A percentile compares a stretch with the other conserved stretches of the same genome.
Conservation (phyloP, 1,284 basidiomycete species). For the Athelia sp. region DNA sequence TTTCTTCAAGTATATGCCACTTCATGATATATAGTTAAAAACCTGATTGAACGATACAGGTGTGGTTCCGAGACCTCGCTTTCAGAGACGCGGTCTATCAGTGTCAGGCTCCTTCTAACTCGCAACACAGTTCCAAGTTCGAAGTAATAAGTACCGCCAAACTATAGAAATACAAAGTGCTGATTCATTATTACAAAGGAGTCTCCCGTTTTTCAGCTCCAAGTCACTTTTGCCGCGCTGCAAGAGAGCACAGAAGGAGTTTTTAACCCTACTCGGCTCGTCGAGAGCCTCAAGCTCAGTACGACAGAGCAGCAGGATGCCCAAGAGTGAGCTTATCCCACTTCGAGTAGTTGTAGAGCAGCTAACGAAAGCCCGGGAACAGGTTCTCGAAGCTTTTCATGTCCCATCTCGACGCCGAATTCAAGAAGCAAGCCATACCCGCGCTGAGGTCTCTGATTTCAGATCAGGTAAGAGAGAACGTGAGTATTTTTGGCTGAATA, state of each 20-base stretch:
- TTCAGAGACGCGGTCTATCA: slow-evolving; percentile 57
- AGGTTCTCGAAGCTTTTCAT: slow-evolving; percentile 95
- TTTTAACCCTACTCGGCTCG: slow-evolving; percentile 79
- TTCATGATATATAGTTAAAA: background rate
- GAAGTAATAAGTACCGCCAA: slow-evolving; percentile 38
- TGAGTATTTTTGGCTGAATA: too few relatives aligned
- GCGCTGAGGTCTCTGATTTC: slow-evolving; percentile 61
- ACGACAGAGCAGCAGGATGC: slow-evolving; percentile 90
- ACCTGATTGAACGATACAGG: slow-evolving; percentile 26
- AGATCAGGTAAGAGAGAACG: slow-evolving; percentile 52
- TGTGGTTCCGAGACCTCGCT: slow-evolving; percentile 57
- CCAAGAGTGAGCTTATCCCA: slow-evolving; percentile 66
- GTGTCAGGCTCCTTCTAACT: slow-evolving; percentile 29
- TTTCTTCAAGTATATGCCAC: slow-evolving; percentile 65
- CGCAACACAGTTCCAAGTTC: slow-evolving; percentile 25
- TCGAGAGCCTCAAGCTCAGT: slow-evolving; percentile 76
- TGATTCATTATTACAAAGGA: slow-evolving; percentile 33
- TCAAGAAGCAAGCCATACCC: slow-evolving; percentile 67
- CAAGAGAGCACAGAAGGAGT: slow-evolving; percentile 65
- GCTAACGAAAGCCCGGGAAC: slow-evolving; percentile 9
- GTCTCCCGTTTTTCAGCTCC: slow-evolving; percentile 70
- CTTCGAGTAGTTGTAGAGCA: slow-evolving; percentile 1
- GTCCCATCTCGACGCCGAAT: slow-evolving; percentile 79
- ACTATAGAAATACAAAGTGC: background rate
- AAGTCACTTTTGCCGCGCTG: slow-evolving; percentile 77